Evolutionary conservation across 345 rosid genomes (phyloP), one percentile per base, ranked within the genome.

Genomic region (Gossypium raimondii): DNA sequence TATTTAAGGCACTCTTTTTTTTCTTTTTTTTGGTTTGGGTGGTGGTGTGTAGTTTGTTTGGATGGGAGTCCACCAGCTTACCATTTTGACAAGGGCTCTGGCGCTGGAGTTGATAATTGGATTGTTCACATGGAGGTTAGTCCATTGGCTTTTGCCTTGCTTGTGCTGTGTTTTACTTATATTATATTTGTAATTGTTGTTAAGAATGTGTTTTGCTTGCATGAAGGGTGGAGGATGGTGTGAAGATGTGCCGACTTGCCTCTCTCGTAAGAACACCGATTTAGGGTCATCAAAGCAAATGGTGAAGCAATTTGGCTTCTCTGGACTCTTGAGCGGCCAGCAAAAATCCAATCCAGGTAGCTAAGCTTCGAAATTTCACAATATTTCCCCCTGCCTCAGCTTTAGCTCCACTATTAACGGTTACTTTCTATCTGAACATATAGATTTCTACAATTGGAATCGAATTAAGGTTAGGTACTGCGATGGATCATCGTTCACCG

Each of bases 181-280:
- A 43, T 34, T 34, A 34, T 34, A 34, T 34, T 34, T 34, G 7
- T 34, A 34, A 34, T 34, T 34, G 41, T 34, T 34, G 41, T 34
- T 34, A 6, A 34, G 41, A 34, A 34, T 34, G 41, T 34, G 3
- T 66, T 66, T 66, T n/a, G 14, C 52, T 11, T 18, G 9, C 43
- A 61, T 56, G 34, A 12, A 94, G 98, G 98, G 98, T 82, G 98
- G 98, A 76, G 96, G 96, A 74, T 94, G 99, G 99, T 94, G 99
- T 85, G 85, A 86, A 63, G 86, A 84, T 27, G 75, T 82, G 3
- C 83, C 86, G 47, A 78, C 75, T 18, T 94, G 99, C 74, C 83
- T 71, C 74, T 38, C 61, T 29, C 93, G 99, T 22, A 90, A 79
- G 71, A 43, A 60, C 2, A 91, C 89, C 17, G 88, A 83, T 76